Evolutionary conservation across 192 early-diverging fungal genomes (phyloP), one percentile per base, ranked within the genome.

Genomic region (Coemansia sp.): DNA sequence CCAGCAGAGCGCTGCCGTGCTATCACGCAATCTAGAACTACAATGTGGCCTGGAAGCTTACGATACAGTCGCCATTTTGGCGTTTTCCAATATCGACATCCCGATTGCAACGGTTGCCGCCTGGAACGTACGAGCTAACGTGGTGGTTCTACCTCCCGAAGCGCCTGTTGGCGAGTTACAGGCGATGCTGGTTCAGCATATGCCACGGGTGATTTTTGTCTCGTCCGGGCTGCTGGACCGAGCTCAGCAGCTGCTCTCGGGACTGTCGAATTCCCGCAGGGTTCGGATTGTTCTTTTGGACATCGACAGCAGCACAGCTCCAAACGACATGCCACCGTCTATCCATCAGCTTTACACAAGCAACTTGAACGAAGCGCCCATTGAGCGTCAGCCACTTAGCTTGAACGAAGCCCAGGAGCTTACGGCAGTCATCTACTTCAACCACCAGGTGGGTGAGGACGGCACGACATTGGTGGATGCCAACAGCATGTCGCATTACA

Each of bases 101-200:
- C 73, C 59, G 5, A 56, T 76, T 13, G 56, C 63, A 7, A 23
- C 57, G 5, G 46, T 55, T 5, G 73, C 73, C 3, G 58, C 67
- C 3, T 76, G 73, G 73, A 19, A 61, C 1, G 50, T 49, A 8
- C 35, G 73, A 5, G 67, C 47, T 9, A 59, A 50, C 31, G 47
- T 70, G 16, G 61, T 70, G 16, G 59, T 59, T 14, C 38, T 76
- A 36, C 44, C 55, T 28, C 55, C 66, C 0, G 55, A 64, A 14
- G 33, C 50, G 10, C 6, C 19, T 3, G n/a, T 18, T 14, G 44
- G 37, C 8, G 68, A 63, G 45, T 36, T 63, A 12, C 50, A 38
- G 2, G 51, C 15, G 5, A 18, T 55, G 13, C 31, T 70, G 14
- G 21, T 37, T 11, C 61, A 48, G 33, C 68, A 49, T n/a, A 11